A percentile compares a stretch with the other conserved stretches of the same genome.
These are phyloP conservation scores for Nannizzia gypsea DNA, from an alignment of 2,329 filamentous ascomycete species.

Conservation along the genomic window DNA sequence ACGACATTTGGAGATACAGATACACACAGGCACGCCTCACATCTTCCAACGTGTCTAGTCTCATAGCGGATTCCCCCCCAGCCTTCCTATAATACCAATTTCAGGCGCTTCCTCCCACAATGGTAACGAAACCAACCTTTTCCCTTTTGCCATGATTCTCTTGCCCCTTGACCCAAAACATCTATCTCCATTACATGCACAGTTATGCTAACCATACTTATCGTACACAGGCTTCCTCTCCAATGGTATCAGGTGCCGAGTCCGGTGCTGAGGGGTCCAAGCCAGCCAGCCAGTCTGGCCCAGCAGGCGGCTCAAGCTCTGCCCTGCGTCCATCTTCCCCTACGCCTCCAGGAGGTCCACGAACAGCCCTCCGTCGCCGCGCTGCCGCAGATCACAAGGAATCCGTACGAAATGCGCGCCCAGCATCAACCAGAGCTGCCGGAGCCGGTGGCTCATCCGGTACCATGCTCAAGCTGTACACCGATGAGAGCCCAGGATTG, in stretches of 20 bases:
- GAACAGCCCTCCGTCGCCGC: constrained; percentile 87
- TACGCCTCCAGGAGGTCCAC: constrained; percentile 80
- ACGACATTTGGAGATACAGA: background rate
- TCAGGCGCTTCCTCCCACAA: background rate
- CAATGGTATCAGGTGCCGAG: constrained; percentile 27
- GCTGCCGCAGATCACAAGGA: constrained; percentile 96
- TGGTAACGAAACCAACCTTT: background rate
- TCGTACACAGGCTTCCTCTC: constrained; percentile 25
- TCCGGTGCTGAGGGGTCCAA: constrained; percentile 46
- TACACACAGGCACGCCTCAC: background rate
- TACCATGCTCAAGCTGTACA: constrained; percentile 99
- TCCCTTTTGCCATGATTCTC: background rate
- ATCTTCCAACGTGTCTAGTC: background rate
- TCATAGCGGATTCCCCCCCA: background rate
- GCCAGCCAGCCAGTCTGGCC: constrained; percentile 25
- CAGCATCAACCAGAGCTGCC: constrained; percentile 81
- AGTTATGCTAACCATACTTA: background rate
- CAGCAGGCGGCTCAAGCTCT: constrained; percentile 56
- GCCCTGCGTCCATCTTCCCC: constrained; percentile 73
- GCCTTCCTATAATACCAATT: background rate
- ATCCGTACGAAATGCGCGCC: constrained; percentile 85
- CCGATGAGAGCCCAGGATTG: constrained; percentile 90
- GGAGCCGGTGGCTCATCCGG: constrained; percentile 92
- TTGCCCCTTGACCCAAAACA: background rate
- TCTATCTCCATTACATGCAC: background rate